These are phyloP conservation scores for Penicillium sp. DNA, from an alignment of 2,329 filamentous ascomycete species.

Conservation along the genomic window DNA sequence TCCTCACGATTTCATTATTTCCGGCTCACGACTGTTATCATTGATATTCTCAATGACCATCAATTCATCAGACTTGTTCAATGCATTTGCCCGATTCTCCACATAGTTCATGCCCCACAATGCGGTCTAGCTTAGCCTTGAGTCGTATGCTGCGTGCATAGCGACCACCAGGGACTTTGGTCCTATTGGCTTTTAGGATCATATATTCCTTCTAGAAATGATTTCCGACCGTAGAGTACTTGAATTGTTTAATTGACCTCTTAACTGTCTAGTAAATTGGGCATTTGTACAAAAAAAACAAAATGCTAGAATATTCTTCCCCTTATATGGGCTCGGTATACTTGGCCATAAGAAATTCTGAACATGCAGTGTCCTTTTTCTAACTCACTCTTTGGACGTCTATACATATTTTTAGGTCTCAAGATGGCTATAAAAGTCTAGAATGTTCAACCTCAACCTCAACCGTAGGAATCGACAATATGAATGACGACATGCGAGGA, in stretches of 20 bases:
- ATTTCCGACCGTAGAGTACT: not conserved
- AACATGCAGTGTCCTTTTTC: not conserved
- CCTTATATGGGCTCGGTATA: not conserved
- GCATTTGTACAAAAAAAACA: not conserved
- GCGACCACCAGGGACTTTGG: not conserved
- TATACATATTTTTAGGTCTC: too few relatives aligned
- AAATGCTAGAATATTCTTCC: not conserved
- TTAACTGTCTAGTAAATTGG: too few relatives aligned
- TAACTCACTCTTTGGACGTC: not conserved
- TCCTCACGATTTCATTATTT: not conserved
- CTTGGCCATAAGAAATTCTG: too few relatives aligned
- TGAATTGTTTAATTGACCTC: not conserved
- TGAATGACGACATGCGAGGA: conserved; percentile 1
- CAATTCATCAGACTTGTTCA: not conserved
- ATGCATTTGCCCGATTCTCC: not conserved
- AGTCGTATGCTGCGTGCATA: not conserved
- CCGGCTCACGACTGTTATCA: not conserved
- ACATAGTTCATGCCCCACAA: not conserved
- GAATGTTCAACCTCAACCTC: not conserved
- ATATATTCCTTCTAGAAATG: not conserved
- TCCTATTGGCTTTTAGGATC: not conserved
- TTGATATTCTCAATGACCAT: conserved; percentile 2
- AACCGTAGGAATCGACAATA: not conserved
- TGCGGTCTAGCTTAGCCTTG: not conserved
- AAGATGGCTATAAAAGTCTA: not conserved